Percentiles rank a stretch among this genome's conserved stretches.
These are phyloP conservation scores for Populus hybrid DNA, from an alignment of 441 rosid genomes.

Conservation along the genomic window DNA sequence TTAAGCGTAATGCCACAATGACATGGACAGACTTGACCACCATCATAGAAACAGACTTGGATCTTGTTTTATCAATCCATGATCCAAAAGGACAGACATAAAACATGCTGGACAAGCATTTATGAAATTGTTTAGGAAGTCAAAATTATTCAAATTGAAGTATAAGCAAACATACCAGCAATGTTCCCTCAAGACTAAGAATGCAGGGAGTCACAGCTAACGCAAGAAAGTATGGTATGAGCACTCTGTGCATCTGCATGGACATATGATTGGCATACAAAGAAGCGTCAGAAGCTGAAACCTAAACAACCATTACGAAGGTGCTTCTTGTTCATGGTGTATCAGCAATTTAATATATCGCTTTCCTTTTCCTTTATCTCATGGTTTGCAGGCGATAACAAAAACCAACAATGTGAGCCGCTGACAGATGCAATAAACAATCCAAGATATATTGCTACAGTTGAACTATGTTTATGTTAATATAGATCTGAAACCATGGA, in stretches of 20 bases:
- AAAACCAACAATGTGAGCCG: slow-evolving; percentile 1
- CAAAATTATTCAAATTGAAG: background rate
- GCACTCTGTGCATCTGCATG: slow-evolving; percentile 82
- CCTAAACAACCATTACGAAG: background rate
- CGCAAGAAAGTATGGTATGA: slow-evolving; percentile 70
- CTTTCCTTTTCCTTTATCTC: background rate
- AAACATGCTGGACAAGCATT: background rate
- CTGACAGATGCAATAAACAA: background rate
- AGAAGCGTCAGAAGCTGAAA: background rate
- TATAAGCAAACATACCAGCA: slow-evolving; percentile 55
- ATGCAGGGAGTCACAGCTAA: slow-evolving; percentile 64
- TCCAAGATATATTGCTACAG: background rate
- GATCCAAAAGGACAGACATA: background rate
- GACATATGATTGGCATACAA: background rate
- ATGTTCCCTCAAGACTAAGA: slow-evolving; percentile 83
- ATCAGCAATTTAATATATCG: background rate
- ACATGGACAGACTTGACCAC: no score
- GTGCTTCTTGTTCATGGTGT: background rate
- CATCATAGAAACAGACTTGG: background rate
- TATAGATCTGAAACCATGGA: background rate
- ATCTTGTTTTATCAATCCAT: background rate
- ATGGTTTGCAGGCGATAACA: background rate
- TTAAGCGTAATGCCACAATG: no score
- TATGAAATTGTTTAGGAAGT: background rate
- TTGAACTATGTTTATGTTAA: background rate